Conservation (phyloP, 164 flowering plant species). For the Piper longum region DNA sequence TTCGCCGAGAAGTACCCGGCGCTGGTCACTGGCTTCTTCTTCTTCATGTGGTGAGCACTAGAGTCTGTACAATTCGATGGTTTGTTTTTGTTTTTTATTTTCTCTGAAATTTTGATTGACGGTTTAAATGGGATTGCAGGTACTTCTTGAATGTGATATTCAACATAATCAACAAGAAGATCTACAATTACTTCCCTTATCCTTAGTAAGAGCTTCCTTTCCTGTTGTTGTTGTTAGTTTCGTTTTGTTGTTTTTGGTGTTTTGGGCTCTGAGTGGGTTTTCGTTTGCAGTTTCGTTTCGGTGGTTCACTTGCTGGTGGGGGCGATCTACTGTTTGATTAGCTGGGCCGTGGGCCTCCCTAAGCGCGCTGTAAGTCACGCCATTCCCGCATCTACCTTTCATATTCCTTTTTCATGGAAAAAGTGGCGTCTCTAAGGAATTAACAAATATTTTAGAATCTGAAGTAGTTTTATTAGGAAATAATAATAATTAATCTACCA, state of each 20-base stretch:
- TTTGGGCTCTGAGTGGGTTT: slow-evolving; percentile 1
- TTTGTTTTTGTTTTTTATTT: neutral
- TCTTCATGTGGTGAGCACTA: slow-evolving; percentile 81
- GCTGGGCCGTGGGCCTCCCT: slow-evolving; percentile 95
- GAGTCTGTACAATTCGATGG: neutral
- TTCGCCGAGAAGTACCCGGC: slow-evolving; percentile 61
- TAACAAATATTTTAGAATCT: no score
- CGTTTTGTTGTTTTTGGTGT: neutral
- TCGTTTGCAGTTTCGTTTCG: slow-evolving; percentile 67
- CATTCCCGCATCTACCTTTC: no score
- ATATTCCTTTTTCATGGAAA: no score
- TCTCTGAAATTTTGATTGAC: no score
- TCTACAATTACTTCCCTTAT: slow-evolving; percentile 95
- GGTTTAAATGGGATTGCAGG: slow-evolving; percentile 26
- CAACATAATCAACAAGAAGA: slow-evolving; percentile 96
- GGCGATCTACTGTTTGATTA: slow-evolving; percentile 67
- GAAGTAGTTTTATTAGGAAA: no score
- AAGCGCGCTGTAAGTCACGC: slow-evolving; percentile 83
- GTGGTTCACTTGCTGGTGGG: slow-evolving; percentile 82
- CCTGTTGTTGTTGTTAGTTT: neutral
- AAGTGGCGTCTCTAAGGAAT: no score
- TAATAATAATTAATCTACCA: no score
- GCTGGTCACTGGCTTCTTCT: slow-evolving; percentile 85
- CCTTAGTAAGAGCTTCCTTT: slow-evolving; percentile 57
- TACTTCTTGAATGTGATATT: slow-evolving; percentile 90